Evolutionary conservation across 2,329 filamentous ascomycete species (phyloP).

Genomic region (Paraconiothyrium sp.): DNA sequence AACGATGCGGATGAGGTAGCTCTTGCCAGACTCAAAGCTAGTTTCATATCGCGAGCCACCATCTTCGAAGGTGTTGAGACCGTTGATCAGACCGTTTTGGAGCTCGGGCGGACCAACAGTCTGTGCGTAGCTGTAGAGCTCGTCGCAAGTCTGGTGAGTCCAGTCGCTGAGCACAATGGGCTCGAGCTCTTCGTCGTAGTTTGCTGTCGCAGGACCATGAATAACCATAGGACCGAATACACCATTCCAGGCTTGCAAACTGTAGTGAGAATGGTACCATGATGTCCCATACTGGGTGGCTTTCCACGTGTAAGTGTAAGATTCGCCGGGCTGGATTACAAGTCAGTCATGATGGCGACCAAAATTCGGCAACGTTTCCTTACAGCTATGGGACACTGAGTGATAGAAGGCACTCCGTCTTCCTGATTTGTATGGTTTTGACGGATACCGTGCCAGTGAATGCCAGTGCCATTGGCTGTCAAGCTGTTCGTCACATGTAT

Average conservation of each 20-base stretch:
- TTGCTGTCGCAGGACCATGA: conserved; percentile 49
- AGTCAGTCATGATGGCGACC: conserved; percentile 7
- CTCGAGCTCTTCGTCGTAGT: conserved; percentile 52
- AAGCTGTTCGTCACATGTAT: conserved; percentile 60
- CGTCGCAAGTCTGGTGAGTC: conserved; percentile 33
- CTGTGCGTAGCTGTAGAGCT: conserved; percentile 29
- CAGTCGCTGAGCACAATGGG: conserved; percentile 47
- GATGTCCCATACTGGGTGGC: conserved; percentile 65
- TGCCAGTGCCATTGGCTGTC: conserved; percentile 65
- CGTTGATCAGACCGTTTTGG: conserved; percentile 34
- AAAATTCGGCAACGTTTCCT: conserved; percentile 2
- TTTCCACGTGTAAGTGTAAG: conserved; percentile 56
- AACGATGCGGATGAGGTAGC: conserved; percentile 48
- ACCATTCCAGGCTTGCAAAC: conserved; percentile 55
- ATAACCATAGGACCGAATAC: conserved; percentile 50
- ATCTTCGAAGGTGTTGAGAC: conserved; percentile 27
- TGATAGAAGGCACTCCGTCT: conserved; percentile 63
- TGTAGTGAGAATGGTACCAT: conserved; percentile 72
- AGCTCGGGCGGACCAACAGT: conserved; percentile 26
- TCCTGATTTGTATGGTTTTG: conserved; percentile 52
- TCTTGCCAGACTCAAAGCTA: conserved; percentile 43
- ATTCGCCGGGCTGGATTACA: conserved; percentile 27
- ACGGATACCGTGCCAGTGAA: conserved; percentile 69
- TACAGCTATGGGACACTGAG: conserved; percentile 60
- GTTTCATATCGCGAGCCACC: conserved; percentile 33